Evolutionary conservation across 1,139 yeast species (phyloP).

Genomic region (Debaryomyces psychrophilus): DNA sequence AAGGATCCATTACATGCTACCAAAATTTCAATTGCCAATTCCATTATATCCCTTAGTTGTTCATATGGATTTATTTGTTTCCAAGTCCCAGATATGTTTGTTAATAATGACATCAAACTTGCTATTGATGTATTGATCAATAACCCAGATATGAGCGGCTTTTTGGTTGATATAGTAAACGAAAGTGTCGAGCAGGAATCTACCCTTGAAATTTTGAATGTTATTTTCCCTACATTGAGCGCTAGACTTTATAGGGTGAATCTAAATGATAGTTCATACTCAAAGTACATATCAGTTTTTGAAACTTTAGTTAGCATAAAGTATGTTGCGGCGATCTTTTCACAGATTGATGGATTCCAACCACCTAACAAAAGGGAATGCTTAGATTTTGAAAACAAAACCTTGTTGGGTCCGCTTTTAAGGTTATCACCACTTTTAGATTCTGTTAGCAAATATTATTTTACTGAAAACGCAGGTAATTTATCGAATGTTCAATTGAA

Average conservation of each 20-base stretch:
- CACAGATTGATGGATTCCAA: conserved; percentile 58
- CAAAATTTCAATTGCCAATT: conserved; percentile 47
- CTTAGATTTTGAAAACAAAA: conserved; percentile 56
- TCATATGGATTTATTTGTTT: conserved; percentile 73
- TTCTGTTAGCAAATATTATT: conserved; percentile 45
- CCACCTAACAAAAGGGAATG: conserved; percentile 48
- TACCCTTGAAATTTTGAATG: conserved; percentile 59
- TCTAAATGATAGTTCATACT: conserved; percentile 51
- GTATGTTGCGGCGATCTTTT: conserved; percentile 61
- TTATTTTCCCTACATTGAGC: conserved; percentile 54
- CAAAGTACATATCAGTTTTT: conserved; percentile 54
- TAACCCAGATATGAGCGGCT: conserved; percentile 50
- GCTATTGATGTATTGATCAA: conserved; percentile 36
- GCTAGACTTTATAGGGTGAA: conserved; percentile 32
- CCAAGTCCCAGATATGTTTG: conserved; percentile 70
- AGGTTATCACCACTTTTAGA: conserved; percentile 71
- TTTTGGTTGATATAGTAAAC: conserved; percentile 58
- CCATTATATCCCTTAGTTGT: conserved; percentile 55
- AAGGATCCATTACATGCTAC: conserved; percentile 42
- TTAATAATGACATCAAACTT: conserved; percentile 37
- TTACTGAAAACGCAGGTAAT: conserved; percentile 45
- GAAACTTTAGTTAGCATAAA: conserved; percentile 66
- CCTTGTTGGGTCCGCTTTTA: conserved; percentile 78
- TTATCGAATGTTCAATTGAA: conserved; percentile 45
- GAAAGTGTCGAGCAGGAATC: conserved; percentile 70